phyloP scores from a whole-genome alignment of 225 moss, liverwort and hornwort genomes.

The Polytrichum formosum region DNA sequence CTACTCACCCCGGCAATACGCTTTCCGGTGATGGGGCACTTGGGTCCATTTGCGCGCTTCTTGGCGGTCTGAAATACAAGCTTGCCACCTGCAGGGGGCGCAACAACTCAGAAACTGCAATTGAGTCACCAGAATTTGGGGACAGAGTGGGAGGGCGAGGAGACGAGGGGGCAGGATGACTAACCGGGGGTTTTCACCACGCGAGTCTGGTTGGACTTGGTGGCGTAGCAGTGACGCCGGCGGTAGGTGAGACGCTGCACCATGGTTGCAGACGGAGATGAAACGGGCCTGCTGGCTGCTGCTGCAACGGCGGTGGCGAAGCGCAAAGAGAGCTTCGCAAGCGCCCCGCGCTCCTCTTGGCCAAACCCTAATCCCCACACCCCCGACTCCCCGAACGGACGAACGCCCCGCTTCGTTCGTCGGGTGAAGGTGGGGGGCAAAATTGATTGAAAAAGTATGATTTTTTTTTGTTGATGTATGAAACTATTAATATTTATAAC shows the following conservation, averaged over 20 bases:
- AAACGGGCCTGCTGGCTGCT: slow-evolving; percentile 6
- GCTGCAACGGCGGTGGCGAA: slow-evolving; percentile 8
- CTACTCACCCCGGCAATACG: slow-evolving; percentile 44
- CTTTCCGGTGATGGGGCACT: slow-evolving; percentile 48
- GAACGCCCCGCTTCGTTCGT: not conserved
- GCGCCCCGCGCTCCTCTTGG: not conserved
- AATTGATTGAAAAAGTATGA: too few relatives aligned
- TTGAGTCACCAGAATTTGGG: too few relatives aligned
- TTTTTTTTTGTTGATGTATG: too few relatives aligned
- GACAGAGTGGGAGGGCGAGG: too few relatives aligned
- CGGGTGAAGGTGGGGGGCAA: too few relatives aligned
- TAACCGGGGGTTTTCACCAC: slow-evolving; percentile 16
- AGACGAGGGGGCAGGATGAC: not conserved
- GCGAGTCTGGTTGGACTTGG: slow-evolving; percentile 11
- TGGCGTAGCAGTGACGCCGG: slow-evolving; percentile 17
- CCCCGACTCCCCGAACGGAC: not conserved
- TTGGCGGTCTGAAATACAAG: slow-evolving; percentile 44
- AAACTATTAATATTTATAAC: too few relatives aligned
- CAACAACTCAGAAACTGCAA: not conserved
- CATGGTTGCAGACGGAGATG: slow-evolving; percentile 4
- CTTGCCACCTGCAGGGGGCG: slow-evolving; percentile 31
- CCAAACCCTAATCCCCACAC: not conserved
- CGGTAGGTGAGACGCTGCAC: slow-evolving; percentile 13
- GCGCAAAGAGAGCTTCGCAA: not conserved
- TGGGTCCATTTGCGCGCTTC: slow-evolving; percentile 52